A percentile compares a stretch with the other conserved stretches of the same genome.
Conservation (phyloP, 2,329 filamentous ascomycete species). For the Phoma sp. region DNA sequence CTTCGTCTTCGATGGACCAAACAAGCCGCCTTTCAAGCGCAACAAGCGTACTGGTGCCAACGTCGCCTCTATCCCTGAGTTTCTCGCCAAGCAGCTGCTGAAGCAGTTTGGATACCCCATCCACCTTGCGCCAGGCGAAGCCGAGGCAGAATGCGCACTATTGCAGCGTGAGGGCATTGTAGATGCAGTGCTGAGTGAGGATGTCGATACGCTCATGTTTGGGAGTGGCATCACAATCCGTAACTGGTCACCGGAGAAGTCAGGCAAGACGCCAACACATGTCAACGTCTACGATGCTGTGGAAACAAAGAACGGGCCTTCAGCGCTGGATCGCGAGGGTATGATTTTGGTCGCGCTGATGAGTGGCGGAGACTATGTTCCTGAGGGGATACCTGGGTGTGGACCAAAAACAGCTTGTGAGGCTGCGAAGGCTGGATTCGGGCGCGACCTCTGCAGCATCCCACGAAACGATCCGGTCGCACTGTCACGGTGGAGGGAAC, state of each 20-base stretch:
- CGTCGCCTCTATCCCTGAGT: slow-evolving; percentile 70
- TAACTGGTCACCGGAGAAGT: slow-evolving; percentile 80
- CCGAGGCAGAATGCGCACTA: slow-evolving; percentile 92
- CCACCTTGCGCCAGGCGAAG: slow-evolving; percentile 91
- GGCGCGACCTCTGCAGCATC: slow-evolving; percentile 73
- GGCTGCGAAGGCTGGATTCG: slow-evolving; percentile 87
- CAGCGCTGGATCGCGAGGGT: slow-evolving; percentile 78
- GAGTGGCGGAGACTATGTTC: slow-evolving; percentile 93
- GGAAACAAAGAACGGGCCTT: slow-evolving; percentile 59
- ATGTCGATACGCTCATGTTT: slow-evolving; percentile 98
- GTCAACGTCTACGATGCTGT: slow-evolving; percentile 78
- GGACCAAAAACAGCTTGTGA: slow-evolving; percentile 89
- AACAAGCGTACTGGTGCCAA: slow-evolving; percentile 73
- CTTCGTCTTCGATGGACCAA: slow-evolving; percentile 88
- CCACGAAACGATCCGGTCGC: slow-evolving; percentile 64
- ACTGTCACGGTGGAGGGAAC: slow-evolving; percentile 73
- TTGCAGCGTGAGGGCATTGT: slow-evolving; percentile 73
- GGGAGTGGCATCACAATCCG: slow-evolving; percentile 80
- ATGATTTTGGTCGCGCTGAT: slow-evolving; percentile 95
- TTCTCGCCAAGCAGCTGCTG: slow-evolving; percentile 82
- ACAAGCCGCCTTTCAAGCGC: slow-evolving; percentile 86
- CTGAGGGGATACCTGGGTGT: slow-evolving; percentile 85
- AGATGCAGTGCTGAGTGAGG: slow-evolving; percentile 92
- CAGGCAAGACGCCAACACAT: slow-evolving; percentile 78
- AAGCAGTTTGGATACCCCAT: slow-evolving; percentile 82